Evolutionary conservation across 2,329 filamentous ascomycete species (phyloP).

Genomic region (Ascochyta lentis): DNA sequence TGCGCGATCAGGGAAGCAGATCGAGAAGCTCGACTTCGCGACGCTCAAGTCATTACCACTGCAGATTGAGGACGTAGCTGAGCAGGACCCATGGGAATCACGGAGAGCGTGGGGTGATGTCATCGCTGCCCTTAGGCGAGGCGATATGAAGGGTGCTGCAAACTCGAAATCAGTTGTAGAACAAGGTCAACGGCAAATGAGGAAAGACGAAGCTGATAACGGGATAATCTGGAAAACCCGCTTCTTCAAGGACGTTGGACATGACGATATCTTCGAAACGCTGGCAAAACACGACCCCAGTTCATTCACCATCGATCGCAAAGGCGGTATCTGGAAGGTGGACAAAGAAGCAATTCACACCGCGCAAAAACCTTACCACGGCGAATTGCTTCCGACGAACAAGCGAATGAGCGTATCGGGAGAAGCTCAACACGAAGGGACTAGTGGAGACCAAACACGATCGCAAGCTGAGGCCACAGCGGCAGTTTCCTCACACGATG

Average conservation of each 20-base stretch:
- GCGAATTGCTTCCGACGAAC: constrained; percentile 35
- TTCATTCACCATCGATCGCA: constrained; percentile 31
- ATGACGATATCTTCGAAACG: constrained; percentile 36
- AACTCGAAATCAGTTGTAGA: constrained; percentile 44
- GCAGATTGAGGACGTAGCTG: constrained; percentile 35
- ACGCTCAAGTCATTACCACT: constrained; percentile 28
- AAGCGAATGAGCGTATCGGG: constrained; percentile 13
- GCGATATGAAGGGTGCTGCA: constrained; percentile 51
- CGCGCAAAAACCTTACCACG: constrained; percentile 39
- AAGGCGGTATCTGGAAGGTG: constrained; percentile 44
- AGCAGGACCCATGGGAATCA: constrained; percentile 56
- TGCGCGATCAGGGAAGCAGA: constrained; percentile 35
- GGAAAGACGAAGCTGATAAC: constrained; percentile 46
- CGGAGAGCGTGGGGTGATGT: constrained; percentile 53
- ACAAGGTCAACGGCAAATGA: constrained; percentile 51
- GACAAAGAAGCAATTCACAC: constrained; percentile 31
- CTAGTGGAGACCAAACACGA: neutral
- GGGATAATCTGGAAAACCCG: constrained; percentile 49
- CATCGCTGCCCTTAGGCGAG: constrained; percentile 46
- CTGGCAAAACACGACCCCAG: constrained; percentile 28
- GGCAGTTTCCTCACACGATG: neutral
- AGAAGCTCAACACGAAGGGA: neutral
- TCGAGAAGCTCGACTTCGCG: constrained; percentile 48
- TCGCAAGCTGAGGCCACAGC: constrained; percentile 2
- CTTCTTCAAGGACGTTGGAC: constrained; percentile 49